Evolutionary conservation across 75 land plant genomes (phyloP).

Genomic region (Pseudotsuga menziesii): DNA sequence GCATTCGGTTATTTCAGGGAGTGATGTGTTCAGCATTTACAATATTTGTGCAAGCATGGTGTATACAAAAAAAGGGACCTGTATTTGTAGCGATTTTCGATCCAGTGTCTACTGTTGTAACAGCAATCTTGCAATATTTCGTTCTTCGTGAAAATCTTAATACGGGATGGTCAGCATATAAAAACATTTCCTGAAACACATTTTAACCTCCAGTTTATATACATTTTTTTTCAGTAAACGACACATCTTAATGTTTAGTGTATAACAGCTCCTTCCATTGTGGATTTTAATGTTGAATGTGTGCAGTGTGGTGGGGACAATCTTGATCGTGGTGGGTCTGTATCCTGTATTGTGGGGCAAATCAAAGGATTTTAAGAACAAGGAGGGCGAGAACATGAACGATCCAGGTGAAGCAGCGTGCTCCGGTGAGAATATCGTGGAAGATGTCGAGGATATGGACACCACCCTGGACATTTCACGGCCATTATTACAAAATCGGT

Average conservation of each 20-base stretch:
- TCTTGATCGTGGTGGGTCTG: neutral
- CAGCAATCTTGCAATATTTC: neutral
- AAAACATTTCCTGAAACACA: neutral
- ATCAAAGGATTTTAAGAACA: neutral
- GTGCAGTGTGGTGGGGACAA: neutral
- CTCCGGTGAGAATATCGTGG: no score
- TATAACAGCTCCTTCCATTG: no score
- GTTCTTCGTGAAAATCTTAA: neutral
- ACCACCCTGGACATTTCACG: no score
- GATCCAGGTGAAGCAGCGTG: no score
- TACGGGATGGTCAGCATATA: slow-evolving; percentile 3
- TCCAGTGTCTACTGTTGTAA: neutral
- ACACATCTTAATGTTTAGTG: no score
- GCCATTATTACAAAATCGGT: no score
- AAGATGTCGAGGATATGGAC: no score
- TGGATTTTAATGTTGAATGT: no score
- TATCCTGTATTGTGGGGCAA: neutral
- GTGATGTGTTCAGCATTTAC: neutral
- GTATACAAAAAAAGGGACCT: slow-evolving; percentile 42
- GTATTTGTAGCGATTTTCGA: slow-evolving; percentile 1
- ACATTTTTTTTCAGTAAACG: no score
- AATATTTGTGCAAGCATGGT: slow-evolving; percentile 1
- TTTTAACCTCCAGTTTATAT: no score
- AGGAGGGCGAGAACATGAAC: neutral
- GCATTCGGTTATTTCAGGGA: neutral